Evolutionary conservation across 805 yeast species (phyloP).

Genomic region (Candida adriatica): DNA sequence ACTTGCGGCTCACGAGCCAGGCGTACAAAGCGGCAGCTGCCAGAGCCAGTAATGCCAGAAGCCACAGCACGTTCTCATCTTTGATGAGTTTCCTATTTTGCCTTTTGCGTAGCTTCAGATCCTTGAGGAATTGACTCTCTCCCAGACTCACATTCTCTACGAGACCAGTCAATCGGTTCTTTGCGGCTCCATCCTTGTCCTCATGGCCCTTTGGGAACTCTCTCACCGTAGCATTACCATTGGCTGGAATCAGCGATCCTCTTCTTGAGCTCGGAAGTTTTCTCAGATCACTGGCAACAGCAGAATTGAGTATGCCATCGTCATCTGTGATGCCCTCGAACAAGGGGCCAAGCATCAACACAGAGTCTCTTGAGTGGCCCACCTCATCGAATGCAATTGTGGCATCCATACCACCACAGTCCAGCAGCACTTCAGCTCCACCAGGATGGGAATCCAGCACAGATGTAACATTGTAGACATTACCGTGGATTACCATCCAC

Average conservation of each 20-base stretch:
- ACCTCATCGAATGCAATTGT: conserved; percentile 84
- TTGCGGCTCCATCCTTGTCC: conserved; percentile 4
- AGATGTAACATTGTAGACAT: conserved; percentile 67
- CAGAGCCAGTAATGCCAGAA: conserved; percentile 14
- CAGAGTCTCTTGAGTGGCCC: conserved; percentile 96
- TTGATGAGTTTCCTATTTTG: conserved; percentile 4
- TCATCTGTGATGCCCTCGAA: conserved; percentile 69
- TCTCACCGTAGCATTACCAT: too few species aligned
- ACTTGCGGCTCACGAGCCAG: conserved; percentile 11
- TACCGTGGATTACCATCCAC: conserved; percentile 80
- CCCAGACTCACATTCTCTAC: conserved; percentile 21
- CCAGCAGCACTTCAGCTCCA: conserved; percentile 60
- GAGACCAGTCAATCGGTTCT: conserved; percentile 2
- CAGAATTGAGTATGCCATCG: conserved; percentile 4
- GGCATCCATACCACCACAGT: conserved; percentile 73
- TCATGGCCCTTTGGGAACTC: too few species aligned
- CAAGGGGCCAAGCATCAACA: conserved; percentile 60
- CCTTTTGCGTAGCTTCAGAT: conserved; percentile 4
- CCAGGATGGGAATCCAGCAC: conserved; percentile 73
- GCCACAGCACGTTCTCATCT: conserved; percentile 7
- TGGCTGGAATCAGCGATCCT: too few species aligned
- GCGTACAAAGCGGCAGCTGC: conserved; percentile 15
- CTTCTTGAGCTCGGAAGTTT: too few species aligned
- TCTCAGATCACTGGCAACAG: conserved; percentile 1
- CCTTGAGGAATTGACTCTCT: conserved; percentile 16